Conservation (phyloP, 2,329 filamentous ascomycete species). For the Myotisia sp. region DNA sequence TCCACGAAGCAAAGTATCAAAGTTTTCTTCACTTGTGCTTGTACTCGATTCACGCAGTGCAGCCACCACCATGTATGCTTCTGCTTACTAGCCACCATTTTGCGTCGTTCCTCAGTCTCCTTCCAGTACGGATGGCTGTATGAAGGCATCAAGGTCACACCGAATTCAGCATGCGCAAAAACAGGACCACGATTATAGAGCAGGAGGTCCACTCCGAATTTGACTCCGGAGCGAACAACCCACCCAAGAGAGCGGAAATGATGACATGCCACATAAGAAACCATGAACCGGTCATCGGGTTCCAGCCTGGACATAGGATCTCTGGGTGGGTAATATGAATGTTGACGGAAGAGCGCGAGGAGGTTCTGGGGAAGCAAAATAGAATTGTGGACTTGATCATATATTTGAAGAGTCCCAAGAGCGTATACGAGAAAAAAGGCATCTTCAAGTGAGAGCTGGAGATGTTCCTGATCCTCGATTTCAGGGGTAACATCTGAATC, state of each 20-base stretch:
- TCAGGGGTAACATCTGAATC: slow-evolving; percentile 34
- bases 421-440: slow-evolving; percentile 79
- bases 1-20: slow-evolving; percentile 84
- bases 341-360: slow-evolving; percentile 51
- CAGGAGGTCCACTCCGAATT: slow-evolving; percentile 91
- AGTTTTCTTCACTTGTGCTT: slow-evolving; percentile 81
- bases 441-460: slow-evolving; percentile 84
- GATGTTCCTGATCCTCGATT: slow-evolving; percentile 55
- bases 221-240: slow-evolving; percentile 83
- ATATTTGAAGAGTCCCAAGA: slow-evolving; percentile 57
- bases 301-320: slow-evolving; percentile 33
- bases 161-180: slow-evolving; percentile 91
- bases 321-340: slow-evolving; percentile 54
- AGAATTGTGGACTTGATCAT: slow-evolving; percentile 20
- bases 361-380: slow-evolving; percentile 43
- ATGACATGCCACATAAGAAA: slow-evolving; percentile 83
- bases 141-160: slow-evolving; percentile 66
- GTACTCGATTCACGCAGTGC: slow-evolving; percentile 76
- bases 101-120: slow-evolving; percentile 34
- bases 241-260: slow-evolving; percentile 92
- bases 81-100: slow-evolving; percentile 36
- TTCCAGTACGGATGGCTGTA: slow-evolving; percentile 64
- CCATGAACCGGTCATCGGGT: slow-evolving; percentile 69
- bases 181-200: slow-evolving; percentile 86
- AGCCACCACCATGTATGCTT: slow-evolving; percentile 41